Conservation (phyloP, 306 rosid genomes). For the Vicia sativa region DNA sequence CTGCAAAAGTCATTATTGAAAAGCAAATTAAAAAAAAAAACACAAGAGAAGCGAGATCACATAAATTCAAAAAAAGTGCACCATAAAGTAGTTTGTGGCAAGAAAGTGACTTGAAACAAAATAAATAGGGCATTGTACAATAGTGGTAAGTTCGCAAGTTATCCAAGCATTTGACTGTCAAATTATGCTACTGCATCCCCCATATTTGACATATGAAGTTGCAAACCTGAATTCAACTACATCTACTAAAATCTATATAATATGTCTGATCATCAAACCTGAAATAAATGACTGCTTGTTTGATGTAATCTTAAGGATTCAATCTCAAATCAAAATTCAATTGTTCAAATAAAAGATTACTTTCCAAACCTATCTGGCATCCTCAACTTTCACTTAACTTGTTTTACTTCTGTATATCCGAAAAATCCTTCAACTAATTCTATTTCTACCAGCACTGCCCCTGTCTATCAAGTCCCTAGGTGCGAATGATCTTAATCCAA, state of each 20-base stretch:
- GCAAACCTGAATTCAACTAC: constrained; percentile 11
- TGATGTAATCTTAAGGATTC: constrained; percentile 13
- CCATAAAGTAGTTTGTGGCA: constrained; percentile 20
- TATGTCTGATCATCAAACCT: constrained; percentile 21
- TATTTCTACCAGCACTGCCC: constrained; percentile 18
- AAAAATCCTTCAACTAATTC: constrained; percentile 4
- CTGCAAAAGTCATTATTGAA: constrained; percentile 50
- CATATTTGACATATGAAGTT: constrained; percentile 17
- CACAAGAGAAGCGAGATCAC: constrained; percentile 17
- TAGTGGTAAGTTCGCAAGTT: background rate
- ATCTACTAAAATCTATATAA: background rate
- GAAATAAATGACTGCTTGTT: constrained; percentile 13
- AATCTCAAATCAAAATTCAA: constrained; percentile 32
- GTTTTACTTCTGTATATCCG: background rate
- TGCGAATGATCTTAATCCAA: constrained; percentile 17
- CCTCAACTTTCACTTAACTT: background rate
- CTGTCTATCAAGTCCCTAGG: constrained; percentile 20
- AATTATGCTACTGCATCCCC: constrained; percentile 27
- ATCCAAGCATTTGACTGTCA: constrained; percentile 19
- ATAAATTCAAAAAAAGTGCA: constrained; percentile 14
- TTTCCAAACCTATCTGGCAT: constrained; percentile 16
- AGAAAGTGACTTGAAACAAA: constrained; percentile 4
- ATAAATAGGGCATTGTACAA: constrained; percentile 20
- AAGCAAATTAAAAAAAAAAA: constrained; percentile 35
- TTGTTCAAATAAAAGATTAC: background rate